Base-by-base conservation (phyloP, 176 grass and related monocot genomes). In the Zizania latifolia region DNA sequence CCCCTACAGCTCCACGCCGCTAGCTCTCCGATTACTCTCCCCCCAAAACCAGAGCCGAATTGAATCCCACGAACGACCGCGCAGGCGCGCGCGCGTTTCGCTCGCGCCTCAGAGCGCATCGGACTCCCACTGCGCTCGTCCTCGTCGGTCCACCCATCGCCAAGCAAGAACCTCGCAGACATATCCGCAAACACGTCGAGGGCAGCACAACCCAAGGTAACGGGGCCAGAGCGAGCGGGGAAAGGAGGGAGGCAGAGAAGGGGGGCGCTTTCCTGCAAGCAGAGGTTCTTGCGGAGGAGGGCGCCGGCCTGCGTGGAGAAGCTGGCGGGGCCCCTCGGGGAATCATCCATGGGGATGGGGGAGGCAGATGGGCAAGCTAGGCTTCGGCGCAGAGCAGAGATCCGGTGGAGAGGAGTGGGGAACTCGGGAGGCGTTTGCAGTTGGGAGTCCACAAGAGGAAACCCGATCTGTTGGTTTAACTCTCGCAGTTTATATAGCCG, bases 271-370 rank as follows among this genome's bases (percentile, higher is more conserved):
- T 80, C 89, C 89, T 88, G 85, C 22, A 91, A 40, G 73, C 78
- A 64, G 78, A 91, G 33, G 71, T 91, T 91, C 71, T 91, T 91
- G 45, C 89, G 64, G 59, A 91, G 61, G 39, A 91, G 85, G 26
- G 85, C 89, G 62, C 84, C 78, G 61, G 89, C 80, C 28, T 91
- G 89, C 26, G 81, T 85, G 13, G 51, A 27, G 70, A 85, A 91
- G 50, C 76, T 84, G 35, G 89, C 81, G 36, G 81, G 76, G 6
- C 60, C 64, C 43, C 74, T 62, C 65, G 37, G 23, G 0, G 74
- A 48, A 82, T 82, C 72, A 17, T 82, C 72, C 85, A 71, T 82
- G 68, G 45, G 11, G 32, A 44, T 9, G 35, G 48, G 45, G 16
- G 15, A 11, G 37, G 76, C 13, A 10, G 23, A 23, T 14, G 17